Base-by-base conservation (phyloP, 225 moss, liverwort and hornwort species). In the Physcomitrellopsis africana region DNA sequence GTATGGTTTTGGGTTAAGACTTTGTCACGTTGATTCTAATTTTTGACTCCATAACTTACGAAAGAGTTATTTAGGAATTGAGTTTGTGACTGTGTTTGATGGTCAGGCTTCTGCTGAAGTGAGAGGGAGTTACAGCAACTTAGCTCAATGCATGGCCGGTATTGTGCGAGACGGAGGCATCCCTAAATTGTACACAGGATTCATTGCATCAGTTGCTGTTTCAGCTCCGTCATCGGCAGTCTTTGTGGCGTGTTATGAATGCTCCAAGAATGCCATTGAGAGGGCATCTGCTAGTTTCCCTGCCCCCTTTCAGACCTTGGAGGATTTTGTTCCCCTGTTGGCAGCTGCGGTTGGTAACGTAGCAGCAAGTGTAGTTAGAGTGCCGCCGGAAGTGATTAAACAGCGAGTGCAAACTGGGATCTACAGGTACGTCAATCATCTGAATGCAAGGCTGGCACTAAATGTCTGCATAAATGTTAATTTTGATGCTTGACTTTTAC, bases 361-460 rank as follows among this genome's bases (percentile, higher is more conserved):
- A 76, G 63, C 78, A 42, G 89, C 91, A 8, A 92, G 91, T 53
- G 73, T 92, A 56, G 85, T 92, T 23, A 81, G 89, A 65, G 92
- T 92, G 61, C 92, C 92, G 15, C 92, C 92, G 11, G 89, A 92
- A 69, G 87, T 92, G n/a, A 87, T 89, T 63, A 92, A 92, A 76
- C 92, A 92, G 80, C 89, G 87, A n/a, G 92, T 92, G 44, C 91
- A 92, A 67, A 84, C 92, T 63, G 87, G 87, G 61, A 80, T 86
- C 26, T 84, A 88, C 66, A 82, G 78, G 88, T 88, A 67, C 22
- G 68, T 70, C 29, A 53, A 10, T 18, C 45, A 43, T 27, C 32
- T 27, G 17, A 47, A 27, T 60, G 15, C 11, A 1, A 57, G n/a
- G 29, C 29, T 60, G 53, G n/a, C 55, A 52, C 58, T 63, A 17